Evolutionary conservation across 1,139 yeast genomes (phyloP), one percentile per base, ranked within the genome.

Genomic region (Zygoascus sp.): DNA sequence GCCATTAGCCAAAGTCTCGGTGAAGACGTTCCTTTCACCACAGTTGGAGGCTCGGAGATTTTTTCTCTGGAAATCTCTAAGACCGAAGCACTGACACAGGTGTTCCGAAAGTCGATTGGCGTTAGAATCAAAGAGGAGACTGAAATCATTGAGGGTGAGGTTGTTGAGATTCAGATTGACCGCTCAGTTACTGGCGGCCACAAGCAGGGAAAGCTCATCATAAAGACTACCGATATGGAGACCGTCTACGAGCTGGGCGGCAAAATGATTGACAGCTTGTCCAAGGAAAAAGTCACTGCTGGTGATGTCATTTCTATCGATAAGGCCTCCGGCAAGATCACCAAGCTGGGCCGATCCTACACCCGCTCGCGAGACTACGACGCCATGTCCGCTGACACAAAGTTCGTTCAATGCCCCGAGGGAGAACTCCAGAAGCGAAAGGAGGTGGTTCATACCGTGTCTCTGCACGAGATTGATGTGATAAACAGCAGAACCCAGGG

Each of bases 321-420:
- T 68, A 92, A 92, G 69, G 90, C 97, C 2, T 80, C 89, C 50
- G 99, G 98, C 46, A 88, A 89, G 62, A 87, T 92, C 59, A 81
- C 95, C 43, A 92, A 90, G 68, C 75, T 94, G 54, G 99, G 99
- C 51, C 81, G 96, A 65, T 89, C 97, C 1, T 92, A 88, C 67
- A 83, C 97, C 9, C 79, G 98, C 58, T 95, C 97, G 3, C 77
- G 98, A 63, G 98, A 94, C 68, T 94, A 92, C 67, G 99, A 94
- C 68, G 98, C 98, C 36, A 92, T 92, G 97, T 97, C 98, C 5
- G 95, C 97, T 40, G 97, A 94, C 60, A 89, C 97, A 36, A 89
- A 88, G 67, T 94, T 92, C 67, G 96, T 94, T 44, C 97, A 92
- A 67, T 88, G 97, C 65, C 99, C 99, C 28, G 97, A 92, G 67